A percentile compares a stretch with the other conserved stretches of the same genome.
phyloP scores from a whole-genome alignment of 306 rosid species.

The Trifolium dubium region DNA sequence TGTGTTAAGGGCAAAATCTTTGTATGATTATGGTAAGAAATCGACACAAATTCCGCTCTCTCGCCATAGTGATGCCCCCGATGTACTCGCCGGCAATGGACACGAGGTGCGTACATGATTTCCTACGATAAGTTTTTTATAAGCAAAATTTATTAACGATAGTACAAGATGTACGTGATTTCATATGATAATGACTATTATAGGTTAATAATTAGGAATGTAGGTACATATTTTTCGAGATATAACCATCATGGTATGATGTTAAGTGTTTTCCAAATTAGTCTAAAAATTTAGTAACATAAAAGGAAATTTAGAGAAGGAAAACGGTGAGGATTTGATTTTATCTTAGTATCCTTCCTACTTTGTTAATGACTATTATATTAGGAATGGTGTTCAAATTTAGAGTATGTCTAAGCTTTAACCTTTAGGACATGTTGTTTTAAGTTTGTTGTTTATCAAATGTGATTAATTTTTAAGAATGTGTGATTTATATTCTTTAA shows the following conservation, averaged over 20 bases:
- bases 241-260: not conserved
- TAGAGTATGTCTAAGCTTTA: too few species aligned
- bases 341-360: too few species aligned
- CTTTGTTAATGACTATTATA: too few species aligned
- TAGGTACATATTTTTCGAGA: too few species aligned
- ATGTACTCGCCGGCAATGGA: conserved; percentile 67
- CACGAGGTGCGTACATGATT: conserved; percentile 64
- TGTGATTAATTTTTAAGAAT: not conserved
- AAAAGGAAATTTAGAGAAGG: not conserved
- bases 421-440: too few species aligned
- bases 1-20: conserved; percentile 75
- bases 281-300: not conserved
- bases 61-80: conserved; percentile 56
- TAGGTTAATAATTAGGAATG: not conserved
- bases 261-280: not conserved
- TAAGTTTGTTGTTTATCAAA: too few species aligned
- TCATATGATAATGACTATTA: not conserved
- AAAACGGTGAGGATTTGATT: too few species aligned
- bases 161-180: too few species aligned
- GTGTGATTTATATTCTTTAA: not conserved
- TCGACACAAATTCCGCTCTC: conserved; percentile 24
- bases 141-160: too few species aligned
- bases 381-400: too few species aligned
- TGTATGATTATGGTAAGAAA: conserved; percentile 81
- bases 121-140: not conserved